Conservation (phyloP, 345 rosid genomes). For the Clausena lansium region DNA sequence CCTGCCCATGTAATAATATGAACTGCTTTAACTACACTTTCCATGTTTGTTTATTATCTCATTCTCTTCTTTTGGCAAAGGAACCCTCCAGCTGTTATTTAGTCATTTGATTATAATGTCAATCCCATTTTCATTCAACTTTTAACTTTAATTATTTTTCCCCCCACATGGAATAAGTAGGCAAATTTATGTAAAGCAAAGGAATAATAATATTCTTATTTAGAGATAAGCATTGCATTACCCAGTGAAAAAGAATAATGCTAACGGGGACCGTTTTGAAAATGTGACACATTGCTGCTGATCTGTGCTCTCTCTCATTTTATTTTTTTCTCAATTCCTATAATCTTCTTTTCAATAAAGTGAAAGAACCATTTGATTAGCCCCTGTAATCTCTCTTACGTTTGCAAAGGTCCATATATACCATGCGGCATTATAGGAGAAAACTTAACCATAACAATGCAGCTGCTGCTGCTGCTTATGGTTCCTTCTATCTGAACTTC, state of each 20-base stretch:
- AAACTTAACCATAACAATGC: not conserved
- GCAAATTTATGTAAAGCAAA: slow-evolving; percentile 13
- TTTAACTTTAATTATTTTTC: not conserved
- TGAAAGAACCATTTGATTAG: not conserved
- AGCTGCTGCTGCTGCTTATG: not conserved
- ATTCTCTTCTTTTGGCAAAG: not conserved
- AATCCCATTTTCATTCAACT: too few relatives aligned
- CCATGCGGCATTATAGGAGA: too few relatives aligned
- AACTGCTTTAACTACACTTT: slow-evolving; percentile 18
- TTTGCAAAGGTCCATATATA: slow-evolving; percentile 12
- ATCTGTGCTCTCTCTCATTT: slow-evolving; percentile 4
- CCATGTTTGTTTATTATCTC: slow-evolving; percentile 3
- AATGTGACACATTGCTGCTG: slow-evolving; percentile 4
- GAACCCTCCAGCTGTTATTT: slow-evolving; percentile 3
- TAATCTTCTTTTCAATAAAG: not conserved
- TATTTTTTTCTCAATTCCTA: not conserved
- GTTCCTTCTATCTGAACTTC: slow-evolving; percentile 1
- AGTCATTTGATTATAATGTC: not conserved
- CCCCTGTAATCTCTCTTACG: not conserved
- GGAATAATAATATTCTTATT: slow-evolving; percentile 11
- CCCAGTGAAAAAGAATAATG: slow-evolving; percentile 4
- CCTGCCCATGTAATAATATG: not conserved
- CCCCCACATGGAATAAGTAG: slow-evolving; percentile 11
- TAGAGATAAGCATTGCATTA: slow-evolving; percentile 4
- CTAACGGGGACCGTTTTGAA: slow-evolving; percentile 12